Evolutionary conservation across 1,139 yeast species (phyloP).

Genomic region (Blastobotrys buckinghamii): DNA sequence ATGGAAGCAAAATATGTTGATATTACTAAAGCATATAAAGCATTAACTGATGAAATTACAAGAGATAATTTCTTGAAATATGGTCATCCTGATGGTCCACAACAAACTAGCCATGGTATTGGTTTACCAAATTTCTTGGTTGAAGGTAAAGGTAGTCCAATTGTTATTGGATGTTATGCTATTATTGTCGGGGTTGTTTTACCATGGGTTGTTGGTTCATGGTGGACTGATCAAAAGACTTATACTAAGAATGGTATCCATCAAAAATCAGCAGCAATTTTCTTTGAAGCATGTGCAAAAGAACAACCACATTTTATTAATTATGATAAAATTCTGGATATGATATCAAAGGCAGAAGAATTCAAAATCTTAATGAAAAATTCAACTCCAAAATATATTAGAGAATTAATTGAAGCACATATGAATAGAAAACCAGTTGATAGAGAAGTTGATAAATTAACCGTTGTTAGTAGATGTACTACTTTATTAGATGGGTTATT

Average conservation of each 20-base stretch:
- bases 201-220: conserved; percentile 69
- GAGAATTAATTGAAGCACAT: conserved; percentile 49
- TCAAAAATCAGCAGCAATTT: conserved; percentile 71
- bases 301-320: conserved; percentile 68
- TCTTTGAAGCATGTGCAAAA: conserved; percentile 48
- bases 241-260: conserved; percentile 82
- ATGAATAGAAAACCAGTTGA: conserved; percentile 44
- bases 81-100: conserved; percentile 99
- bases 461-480: conserved; percentile 60
- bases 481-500: conserved; percentile 64
- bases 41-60: conserved; percentile 84
- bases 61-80: conserved; percentile 76
- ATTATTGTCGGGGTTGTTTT: conserved; percentile 67
- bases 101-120: conserved; percentile 89
- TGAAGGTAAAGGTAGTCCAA: conserved; percentile 71
- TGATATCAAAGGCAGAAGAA: conserved; percentile 63
- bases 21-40: conserved; percentile 88
- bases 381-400: conserved; percentile 41
- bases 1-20: conserved; percentile 75
- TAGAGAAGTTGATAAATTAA: conserved; percentile 44
- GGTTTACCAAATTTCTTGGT: conserved; percentile 91
- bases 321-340: conserved; percentile 49
- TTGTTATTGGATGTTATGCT: conserved; percentile 63
- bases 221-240: conserved; percentile 86
- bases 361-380: conserved; percentile 43